Evolutionary conservation across 495 filamentous ascomycete genomes (phyloP).

Genomic region (Letharia lupina): DNA sequence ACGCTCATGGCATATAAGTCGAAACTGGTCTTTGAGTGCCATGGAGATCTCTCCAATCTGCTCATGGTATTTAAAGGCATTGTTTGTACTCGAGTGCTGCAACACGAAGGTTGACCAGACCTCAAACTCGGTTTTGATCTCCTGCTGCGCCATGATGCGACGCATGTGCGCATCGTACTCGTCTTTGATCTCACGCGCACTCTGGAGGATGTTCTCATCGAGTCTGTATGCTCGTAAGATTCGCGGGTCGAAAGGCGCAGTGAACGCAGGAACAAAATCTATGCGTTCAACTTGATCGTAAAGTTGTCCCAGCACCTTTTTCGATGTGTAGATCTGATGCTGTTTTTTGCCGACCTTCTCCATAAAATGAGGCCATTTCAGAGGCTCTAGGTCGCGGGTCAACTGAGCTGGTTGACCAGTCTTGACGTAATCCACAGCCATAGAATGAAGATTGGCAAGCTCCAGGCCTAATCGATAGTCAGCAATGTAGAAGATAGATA

Average conservation of each 20-base stretch:
- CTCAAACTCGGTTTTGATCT: conserved; percentile 84
- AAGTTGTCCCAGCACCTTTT: conserved; percentile 68
- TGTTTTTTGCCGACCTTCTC: conserved; percentile 51
- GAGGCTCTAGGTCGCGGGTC: conserved; percentile 48
- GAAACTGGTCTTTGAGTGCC: conserved; percentile 58
- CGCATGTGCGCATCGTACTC: conserved; percentile 71
- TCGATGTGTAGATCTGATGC: conserved; percentile 55
- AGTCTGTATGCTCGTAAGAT: conserved; percentile 59
- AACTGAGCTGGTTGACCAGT: conserved; percentile 70
- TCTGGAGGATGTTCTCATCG: conserved; percentile 43
- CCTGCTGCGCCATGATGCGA: conserved; percentile 78
- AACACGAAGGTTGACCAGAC: conserved; percentile 80
- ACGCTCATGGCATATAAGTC: conserved; percentile 50
- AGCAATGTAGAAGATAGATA: neutral
- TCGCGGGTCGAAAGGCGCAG: conserved; percentile 64
- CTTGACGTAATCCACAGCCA: conserved; percentile 89
- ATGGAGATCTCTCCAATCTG: conserved; percentile 59
- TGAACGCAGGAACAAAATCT: conserved; percentile 63
- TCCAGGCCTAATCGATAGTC: conserved; percentile 39
- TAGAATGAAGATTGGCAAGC: conserved; percentile 76
- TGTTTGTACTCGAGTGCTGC: conserved; percentile 51
- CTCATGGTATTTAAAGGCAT: conserved; percentile 82
- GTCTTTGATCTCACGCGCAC: conserved; percentile 57
- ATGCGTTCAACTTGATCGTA: conserved; percentile 64
- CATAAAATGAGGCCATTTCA: conserved; percentile 83